Conservation (phyloP, 305 asterid genomes). For the Ruellia speciosa region DNA sequence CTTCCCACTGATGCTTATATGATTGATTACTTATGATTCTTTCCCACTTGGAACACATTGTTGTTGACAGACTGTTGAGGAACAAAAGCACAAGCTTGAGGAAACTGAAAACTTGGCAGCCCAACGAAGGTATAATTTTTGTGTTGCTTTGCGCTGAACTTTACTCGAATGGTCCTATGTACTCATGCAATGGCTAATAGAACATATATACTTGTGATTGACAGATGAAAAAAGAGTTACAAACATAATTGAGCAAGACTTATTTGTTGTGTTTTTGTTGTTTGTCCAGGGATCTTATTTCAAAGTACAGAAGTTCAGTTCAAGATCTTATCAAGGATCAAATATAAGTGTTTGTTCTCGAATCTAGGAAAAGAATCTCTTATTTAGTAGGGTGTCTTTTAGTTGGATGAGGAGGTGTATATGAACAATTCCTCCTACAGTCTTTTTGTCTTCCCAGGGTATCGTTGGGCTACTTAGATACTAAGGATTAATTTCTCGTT, state of each 20-base stretch:
- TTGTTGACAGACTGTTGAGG: constrained; percentile 64
- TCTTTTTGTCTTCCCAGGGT: too few relatives aligned
- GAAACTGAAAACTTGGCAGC: constrained; percentile 49
- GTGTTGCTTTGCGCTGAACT: constrained; percentile 4
- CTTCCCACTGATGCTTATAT: not conserved
- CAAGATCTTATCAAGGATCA: constrained; percentile 62
- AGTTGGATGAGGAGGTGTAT: too few relatives aligned
- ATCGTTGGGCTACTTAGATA: too few relatives aligned
- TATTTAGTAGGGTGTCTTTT: not conserved
- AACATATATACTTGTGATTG: constrained; percentile 6
- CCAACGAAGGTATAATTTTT: constrained; percentile 47
- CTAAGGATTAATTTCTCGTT: too few relatives aligned
- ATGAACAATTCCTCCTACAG: too few relatives aligned
- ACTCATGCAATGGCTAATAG: not conserved
- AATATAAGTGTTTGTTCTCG: constrained; percentile 24
- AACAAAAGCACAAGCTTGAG: constrained; percentile 58
- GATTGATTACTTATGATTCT: not conserved
- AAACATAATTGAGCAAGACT: not conserved
- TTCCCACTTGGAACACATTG: not conserved
- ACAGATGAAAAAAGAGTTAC: not conserved
- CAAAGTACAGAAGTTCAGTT: constrained; percentile 52
- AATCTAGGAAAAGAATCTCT: constrained; percentile 1
- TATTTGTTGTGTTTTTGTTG: constrained; percentile 12
- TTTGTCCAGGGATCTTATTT: constrained; percentile 59
- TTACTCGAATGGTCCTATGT: not conserved